Percentiles rank a stretch among this genome's conserved stretches.
Conservation (phyloP, 805 yeast genomes). For the Brettanomyces bruxellensis region DNA sequence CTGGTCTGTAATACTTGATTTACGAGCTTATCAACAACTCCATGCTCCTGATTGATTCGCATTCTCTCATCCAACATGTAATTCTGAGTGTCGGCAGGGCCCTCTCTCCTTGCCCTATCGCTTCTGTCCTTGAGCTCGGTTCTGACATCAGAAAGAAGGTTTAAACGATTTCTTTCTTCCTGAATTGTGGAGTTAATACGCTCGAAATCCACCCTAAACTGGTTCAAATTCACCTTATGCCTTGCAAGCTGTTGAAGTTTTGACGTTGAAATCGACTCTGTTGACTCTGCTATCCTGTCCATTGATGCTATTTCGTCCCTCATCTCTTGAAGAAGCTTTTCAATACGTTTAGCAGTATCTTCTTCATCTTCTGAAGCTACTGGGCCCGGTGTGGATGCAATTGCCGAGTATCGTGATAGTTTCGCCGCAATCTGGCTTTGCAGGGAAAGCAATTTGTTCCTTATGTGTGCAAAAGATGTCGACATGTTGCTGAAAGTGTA, state of each 20-base stretch:
- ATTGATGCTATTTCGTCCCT: slow-evolving; percentile 25
- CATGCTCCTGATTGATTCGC: slow-evolving; percentile 64
- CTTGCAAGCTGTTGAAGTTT: slow-evolving; percentile 75
- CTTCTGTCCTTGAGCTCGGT: slow-evolving; percentile 56
- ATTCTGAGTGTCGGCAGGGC: slow-evolving; percentile 14
- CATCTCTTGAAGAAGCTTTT: slow-evolving; percentile 40
- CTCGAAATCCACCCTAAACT: slow-evolving; percentile 55
- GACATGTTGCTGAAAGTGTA: slow-evolving; percentile 8
- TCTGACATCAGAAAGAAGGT: slow-evolving; percentile 67
- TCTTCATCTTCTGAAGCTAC: slow-evolving; percentile 29
- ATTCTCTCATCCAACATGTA: slow-evolving; percentile 72
- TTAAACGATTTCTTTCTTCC: slow-evolving; percentile 71
- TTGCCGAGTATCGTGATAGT: slow-evolving; percentile 44
- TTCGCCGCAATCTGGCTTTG: slow-evolving; percentile 61
- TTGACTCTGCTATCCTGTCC: slow-evolving; percentile 42
- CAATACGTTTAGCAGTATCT: slow-evolving; percentile 37
- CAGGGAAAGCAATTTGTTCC: slow-evolving; percentile 58
- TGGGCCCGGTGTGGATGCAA: slow-evolving; percentile 28
- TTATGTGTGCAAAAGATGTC: slow-evolving; percentile 51
- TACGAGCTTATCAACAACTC: slow-evolving; percentile 68
- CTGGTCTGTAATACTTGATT: slow-evolving; percentile 86
- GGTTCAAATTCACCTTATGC: slow-evolving; percentile 66
- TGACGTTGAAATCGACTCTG: slow-evolving; percentile 51
- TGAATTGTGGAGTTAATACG: slow-evolving; percentile 34
- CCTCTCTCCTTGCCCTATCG: slow-evolving; percentile 1